These are phyloP conservation scores for Daldinia sp. DNA, from an alignment of 2,329 filamentous ascomycete species.

Conservation along the genomic window DNA sequence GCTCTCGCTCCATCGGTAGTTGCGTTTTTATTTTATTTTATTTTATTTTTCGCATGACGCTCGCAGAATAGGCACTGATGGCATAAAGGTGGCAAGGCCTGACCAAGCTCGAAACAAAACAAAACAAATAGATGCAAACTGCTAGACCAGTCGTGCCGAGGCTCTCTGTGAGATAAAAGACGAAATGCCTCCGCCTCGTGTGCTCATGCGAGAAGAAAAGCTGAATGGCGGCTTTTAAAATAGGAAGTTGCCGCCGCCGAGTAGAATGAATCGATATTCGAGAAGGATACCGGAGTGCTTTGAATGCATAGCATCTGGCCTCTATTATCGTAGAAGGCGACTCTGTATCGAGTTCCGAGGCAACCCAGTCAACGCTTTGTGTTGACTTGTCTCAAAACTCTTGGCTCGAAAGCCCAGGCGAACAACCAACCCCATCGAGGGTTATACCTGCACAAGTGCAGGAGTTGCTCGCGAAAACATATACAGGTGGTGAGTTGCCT, in stretches of 20 bases:
- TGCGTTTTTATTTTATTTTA: too few species aligned
- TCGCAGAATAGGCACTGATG: conserved; percentile 11
- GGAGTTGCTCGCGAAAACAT: background rate
- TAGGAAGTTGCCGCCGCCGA: conserved; percentile 2
- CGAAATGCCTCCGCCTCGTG: conserved; percentile 13
- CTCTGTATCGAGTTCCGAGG: background rate
- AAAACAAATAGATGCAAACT: conserved; percentile 9
- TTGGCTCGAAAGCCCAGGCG: background rate
- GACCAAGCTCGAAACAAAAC: conserved; percentile 3
- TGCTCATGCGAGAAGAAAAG: background rate
- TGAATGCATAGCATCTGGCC: background rate
- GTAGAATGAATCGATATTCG: background rate
- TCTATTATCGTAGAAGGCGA: background rate
- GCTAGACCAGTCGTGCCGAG: conserved; percentile 5
- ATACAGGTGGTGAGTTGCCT: background rate
- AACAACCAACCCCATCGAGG: background rate
- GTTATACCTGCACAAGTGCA: background rate
- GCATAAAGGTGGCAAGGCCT: conserved; percentile 3
- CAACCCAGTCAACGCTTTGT: background rate
- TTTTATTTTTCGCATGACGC: conserved; percentile 17
- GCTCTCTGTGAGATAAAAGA: conserved; percentile 9
- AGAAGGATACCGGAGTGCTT: background rate
- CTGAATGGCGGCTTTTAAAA: background rate
- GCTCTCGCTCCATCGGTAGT: conserved; percentile 1
- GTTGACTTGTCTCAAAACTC: conserved; percentile 1